Base-by-base conservation (phyloP, 2,329 filamentous ascomycete genomes). In the Rutstroemia sydowiana region DNA sequence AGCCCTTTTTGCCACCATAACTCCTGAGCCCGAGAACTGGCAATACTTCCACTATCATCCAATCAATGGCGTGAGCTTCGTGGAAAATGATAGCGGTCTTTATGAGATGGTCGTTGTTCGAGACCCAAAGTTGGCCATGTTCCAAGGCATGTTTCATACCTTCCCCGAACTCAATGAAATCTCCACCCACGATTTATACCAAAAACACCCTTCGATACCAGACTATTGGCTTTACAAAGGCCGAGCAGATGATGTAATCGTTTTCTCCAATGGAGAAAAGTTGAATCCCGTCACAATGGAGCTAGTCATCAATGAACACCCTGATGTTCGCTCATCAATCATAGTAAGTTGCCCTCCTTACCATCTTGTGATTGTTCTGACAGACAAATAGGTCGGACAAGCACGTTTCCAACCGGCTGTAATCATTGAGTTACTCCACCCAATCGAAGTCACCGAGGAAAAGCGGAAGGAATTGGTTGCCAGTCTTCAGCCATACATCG, bases 211-310 rank as follows among this genome's bases (percentile, higher is more conserved):
- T 0, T 63, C 55, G 1, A 68, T 68, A 8, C 52, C 59, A 32
- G 31, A 18, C 5, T 57, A 67, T 1, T 74, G 69, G 68, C 59
- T 59, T 6, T 73, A 63, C 47, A n/a, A 36, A 11, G 56, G 45
- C 3, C 63, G 71, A 3, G 55, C 57, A 10, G 72, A 75, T 53
- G 71, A 75, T 57, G 63, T 73, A 14, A 67, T 75, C 31, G 69
- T 73, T 1, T 61, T 73, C 18, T 68, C 65, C 14, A 73, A 69
- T 41, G 73, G 72, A 2, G 69, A 73, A 48, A 75, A 74, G 52
- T 63, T 72, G 36, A 72, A 73, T 37, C 71, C 73, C 0, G 55
- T 69, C 1, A 66, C 65, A 0, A 43, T 44, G 39, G 40, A 50
- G 16, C 13, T 18, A n/a, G 7, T 37, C 2, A 2, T 50, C 6